Percentiles rank a stretch among this genome's conserved stretches.
phyloP scores from a whole-genome alignment of 2,329 filamentous ascomycete species.

The Scortechinia acanthostroma region DNA sequence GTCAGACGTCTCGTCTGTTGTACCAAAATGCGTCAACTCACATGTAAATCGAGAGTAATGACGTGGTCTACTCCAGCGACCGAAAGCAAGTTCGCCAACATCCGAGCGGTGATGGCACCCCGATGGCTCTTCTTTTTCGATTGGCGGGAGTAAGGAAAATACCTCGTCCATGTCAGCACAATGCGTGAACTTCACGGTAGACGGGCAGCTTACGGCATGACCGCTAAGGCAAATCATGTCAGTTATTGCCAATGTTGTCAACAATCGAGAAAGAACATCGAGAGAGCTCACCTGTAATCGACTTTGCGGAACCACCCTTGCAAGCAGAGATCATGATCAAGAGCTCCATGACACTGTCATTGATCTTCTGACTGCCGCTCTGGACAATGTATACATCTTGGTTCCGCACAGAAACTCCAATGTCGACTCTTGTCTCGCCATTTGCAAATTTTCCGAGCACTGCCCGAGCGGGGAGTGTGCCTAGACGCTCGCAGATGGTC shows the following conservation, averaged over 20 bases:
- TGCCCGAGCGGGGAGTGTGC: background rate
- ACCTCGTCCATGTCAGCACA: slow-evolving; percentile 74
- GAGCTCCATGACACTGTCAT: slow-evolving; percentile 98
- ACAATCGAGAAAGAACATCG: slow-evolving; percentile 1
- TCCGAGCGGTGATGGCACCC: slow-evolving; percentile 90
- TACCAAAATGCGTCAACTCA: slow-evolving; percentile 28
- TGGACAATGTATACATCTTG: slow-evolving; percentile 99
- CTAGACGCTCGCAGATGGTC: background rate
- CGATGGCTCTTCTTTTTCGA: slow-evolving; percentile 98
- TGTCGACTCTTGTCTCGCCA: slow-evolving; percentile 66
- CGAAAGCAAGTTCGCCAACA: slow-evolving; percentile 89
- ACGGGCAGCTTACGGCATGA: background rate
- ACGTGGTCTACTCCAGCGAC: slow-evolving; percentile 95
- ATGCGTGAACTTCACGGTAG: background rate
- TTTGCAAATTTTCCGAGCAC: slow-evolving; percentile 17
- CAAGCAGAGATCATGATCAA: slow-evolving; percentile 98
- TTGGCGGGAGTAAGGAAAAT: slow-evolving; percentile 98
- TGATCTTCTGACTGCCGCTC: slow-evolving; percentile 90
- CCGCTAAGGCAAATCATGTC: slow-evolving; percentile 10
- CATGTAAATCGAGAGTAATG: slow-evolving; percentile 92
- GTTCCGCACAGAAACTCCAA: slow-evolving; percentile 75
- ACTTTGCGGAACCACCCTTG: slow-evolving; percentile 94
- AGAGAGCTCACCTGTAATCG: slow-evolving; percentile 72
- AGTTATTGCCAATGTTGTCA: slow-evolving; percentile 7
- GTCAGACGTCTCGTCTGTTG: background rate